Conservation (phyloP, 2,329 filamentous ascomycete genomes). For the Botryotinia convoluta region DNA sequence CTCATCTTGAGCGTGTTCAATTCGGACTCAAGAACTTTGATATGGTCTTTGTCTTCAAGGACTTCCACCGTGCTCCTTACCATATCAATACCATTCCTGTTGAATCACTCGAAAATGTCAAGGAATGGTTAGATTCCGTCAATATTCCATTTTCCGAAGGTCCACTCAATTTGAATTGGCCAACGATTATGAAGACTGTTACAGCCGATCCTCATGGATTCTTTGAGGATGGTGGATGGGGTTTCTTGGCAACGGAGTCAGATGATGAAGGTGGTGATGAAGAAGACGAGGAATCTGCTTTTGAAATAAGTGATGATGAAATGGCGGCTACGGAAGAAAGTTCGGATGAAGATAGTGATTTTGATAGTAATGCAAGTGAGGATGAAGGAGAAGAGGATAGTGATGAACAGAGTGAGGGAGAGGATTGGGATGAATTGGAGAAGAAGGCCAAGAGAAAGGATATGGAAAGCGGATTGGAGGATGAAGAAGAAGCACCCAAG, state of each 20-base stretch:
- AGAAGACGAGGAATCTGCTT: conserved; percentile 87
- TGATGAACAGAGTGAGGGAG: conserved; percentile 73
- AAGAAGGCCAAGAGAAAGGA: conserved; percentile 86
- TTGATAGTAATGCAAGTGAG: conserved; percentile 82
- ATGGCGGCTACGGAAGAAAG: conserved; percentile 69
- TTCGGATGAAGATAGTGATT: conserved; percentile 88
- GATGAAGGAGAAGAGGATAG: conserved; percentile 75
- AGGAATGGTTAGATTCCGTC: conserved; percentile 95
- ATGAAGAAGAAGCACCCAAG: conserved; percentile 72
- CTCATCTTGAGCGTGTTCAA: conserved; percentile 91
- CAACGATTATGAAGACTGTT: conserved; percentile 99
- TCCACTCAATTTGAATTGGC: conserved; percentile 97
- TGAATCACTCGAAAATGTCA: conserved; percentile 89
- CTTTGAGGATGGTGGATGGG: conserved; percentile 94
- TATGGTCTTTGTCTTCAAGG: conserved; percentile 96
- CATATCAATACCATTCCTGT: conserved; percentile 99
- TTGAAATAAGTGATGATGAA: conserved; percentile 86
- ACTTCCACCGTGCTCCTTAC: conserved; percentile 84
- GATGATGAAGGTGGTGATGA: conserved; percentile 77
- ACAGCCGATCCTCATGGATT: conserved; percentile 91
- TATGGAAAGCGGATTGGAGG: conserved; percentile 61
- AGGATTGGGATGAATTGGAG: conserved; percentile 95
- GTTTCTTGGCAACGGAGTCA: conserved; percentile 81
- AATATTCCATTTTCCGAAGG: conserved; percentile 94
- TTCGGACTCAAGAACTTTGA: conserved; percentile 99